Percentiles rank a stretch among this genome's conserved stretches.
Conservation (phyloP, 345 rosid species). For the Gossypioides kirkii region DNA sequence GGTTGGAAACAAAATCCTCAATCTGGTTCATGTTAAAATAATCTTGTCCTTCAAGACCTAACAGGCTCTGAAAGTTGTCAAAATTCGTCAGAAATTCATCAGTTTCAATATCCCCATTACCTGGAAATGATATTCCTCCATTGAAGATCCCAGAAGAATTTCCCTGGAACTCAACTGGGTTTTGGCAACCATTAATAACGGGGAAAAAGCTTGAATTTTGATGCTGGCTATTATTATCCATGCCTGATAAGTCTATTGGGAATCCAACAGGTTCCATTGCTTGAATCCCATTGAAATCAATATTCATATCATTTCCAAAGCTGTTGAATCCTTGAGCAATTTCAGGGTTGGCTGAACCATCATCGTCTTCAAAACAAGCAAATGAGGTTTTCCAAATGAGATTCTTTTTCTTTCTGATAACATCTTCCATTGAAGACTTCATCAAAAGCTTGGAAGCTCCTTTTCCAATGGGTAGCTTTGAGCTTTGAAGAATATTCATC, state of each 20-base stretch:
- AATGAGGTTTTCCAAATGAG: background rate
- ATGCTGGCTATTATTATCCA: background rate
- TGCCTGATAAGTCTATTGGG: background rate
- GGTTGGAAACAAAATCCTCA: background rate
- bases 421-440: background rate
- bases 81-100: background rate
- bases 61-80: background rate
- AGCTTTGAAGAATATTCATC: background rate
- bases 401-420: background rate
- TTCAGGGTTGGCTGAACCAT: background rate
- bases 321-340: background rate
- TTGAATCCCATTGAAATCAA: background rate
- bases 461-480: slow-evolving; percentile 18
- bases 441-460: slow-evolving; percentile 23
- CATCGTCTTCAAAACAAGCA: background rate
- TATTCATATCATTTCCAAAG: background rate
- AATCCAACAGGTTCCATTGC: background rate
- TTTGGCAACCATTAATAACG: background rate
- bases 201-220: background rate
- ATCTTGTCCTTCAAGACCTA: background rate
- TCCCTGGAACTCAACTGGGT: background rate
- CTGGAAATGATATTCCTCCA: background rate
- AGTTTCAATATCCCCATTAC: too few species aligned
- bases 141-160: background rate
- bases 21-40: background rate